Conservation (phyloP, 1,284 basidiomycete species). For the Afroboletus lepidellus region DNA sequence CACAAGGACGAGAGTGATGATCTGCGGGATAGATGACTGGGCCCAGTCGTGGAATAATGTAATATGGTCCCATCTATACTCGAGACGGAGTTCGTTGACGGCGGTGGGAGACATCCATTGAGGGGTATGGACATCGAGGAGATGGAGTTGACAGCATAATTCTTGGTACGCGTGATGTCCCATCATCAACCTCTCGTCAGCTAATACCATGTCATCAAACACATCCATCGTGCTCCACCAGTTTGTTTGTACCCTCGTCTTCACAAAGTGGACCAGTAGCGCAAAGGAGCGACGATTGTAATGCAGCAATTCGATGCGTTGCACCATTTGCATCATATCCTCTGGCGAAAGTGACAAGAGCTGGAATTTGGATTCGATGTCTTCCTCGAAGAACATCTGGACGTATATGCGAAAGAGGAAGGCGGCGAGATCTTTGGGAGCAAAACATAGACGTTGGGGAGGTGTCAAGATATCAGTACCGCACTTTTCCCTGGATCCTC, state of each 20-base stretch:
- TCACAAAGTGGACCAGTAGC: constrained; percentile 39
- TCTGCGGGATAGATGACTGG: constrained; percentile 10
- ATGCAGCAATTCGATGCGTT: constrained; percentile 24
- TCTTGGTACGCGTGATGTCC: constrained; percentile 41
- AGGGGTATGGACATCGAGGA: constrained; percentile 28
- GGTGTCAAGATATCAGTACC: neutral
- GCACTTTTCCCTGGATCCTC: neutral
- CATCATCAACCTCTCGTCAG: constrained; percentile 31
- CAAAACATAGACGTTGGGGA: constrained; percentile 26
- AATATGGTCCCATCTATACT: neutral
- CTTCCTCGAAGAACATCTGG: constrained; percentile 41
- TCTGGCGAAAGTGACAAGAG: neutral
- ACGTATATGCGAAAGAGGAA: constrained; percentile 47
- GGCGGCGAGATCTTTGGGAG: constrained; percentile 34
- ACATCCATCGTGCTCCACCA: constrained; percentile 36
- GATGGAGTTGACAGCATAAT: constrained; percentile 39
- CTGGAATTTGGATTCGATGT: neutral
- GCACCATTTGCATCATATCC: neutral
- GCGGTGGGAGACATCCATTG: constrained; percentile 1
- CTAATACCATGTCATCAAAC: constrained; percentile 30
- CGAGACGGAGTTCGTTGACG: neutral
- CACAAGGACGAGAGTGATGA: constrained; percentile 25
- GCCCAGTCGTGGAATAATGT: constrained; percentile 22
- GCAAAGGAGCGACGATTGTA: constrained; percentile 47
- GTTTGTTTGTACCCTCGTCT: constrained; percentile 29